Conservation (phyloP, 768 basidiomycete species). For the Rhodotorula paludigena region DNA sequence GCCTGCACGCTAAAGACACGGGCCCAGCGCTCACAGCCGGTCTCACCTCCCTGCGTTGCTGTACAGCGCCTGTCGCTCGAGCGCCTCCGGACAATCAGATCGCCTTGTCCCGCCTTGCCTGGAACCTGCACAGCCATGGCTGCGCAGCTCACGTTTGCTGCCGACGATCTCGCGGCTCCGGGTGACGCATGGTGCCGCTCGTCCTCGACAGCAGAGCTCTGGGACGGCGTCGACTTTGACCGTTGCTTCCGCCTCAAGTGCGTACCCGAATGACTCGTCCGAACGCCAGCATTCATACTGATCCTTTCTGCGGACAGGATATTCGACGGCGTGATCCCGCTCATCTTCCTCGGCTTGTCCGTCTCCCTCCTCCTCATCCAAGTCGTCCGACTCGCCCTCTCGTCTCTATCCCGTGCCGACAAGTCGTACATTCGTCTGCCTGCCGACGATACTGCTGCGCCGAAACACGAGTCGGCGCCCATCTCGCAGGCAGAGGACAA, state of each 20-base stretch:
- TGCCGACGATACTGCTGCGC: background rate
- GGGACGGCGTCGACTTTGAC: constrained; percentile 37
- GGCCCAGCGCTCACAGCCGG: too few species aligned
- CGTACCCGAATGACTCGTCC: too few species aligned
- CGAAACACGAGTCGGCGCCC: background rate
- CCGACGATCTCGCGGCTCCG: background rate
- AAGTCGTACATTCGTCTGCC: constrained; percentile 4
- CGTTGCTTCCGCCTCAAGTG: constrained; percentile 29
- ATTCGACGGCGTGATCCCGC: constrained; percentile 22
- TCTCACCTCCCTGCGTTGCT: too few species aligned
- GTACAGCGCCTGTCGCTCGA: too few species aligned
- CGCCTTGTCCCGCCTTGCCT: too few species aligned
- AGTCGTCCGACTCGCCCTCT: background rate
- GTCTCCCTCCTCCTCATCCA: constrained; percentile 14
- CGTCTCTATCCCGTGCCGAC: background rate
- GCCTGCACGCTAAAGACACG: too few species aligned
- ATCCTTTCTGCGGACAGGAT: too few species aligned
- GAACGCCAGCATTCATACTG: too few species aligned
- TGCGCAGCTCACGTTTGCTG: background rate
- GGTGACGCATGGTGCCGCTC: constrained; percentile 5
- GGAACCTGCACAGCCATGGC: too few species aligned
- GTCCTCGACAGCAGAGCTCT: background rate
- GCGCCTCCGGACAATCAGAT: background rate
- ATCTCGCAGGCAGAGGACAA: constrained; percentile 32
- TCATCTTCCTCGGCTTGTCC: constrained; percentile 25